phyloP scores from a whole-genome alignment of 192 early-diverging fungal species.

The Mortierella antarctica region DNA sequence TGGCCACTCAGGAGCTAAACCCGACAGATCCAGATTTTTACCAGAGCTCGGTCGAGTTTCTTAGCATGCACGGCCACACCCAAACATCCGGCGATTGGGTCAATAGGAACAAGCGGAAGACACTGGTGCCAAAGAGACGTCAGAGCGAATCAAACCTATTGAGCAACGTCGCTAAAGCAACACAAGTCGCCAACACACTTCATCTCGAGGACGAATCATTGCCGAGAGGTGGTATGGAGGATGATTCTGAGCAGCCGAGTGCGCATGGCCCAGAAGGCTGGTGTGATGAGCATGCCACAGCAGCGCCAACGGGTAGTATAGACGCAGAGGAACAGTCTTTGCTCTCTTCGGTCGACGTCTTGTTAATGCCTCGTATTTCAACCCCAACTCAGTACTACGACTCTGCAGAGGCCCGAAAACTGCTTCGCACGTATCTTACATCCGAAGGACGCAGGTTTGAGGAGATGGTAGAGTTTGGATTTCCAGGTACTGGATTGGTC shows the following conservation, averaged over 20 bases:
- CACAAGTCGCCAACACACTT: neutral
- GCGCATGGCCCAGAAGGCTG: conserved; percentile 20
- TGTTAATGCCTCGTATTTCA: conserved; percentile 27
- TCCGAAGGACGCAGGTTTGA: conserved; percentile 34
- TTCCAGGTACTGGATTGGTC: conserved; percentile 15
- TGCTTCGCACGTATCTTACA: conserved; percentile 17
- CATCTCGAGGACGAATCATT: neutral
- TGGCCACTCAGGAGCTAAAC: neutral
- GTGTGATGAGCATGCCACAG: conserved; percentile 16
- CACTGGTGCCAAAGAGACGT: conserved; percentile 1
- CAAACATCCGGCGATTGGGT: conserved; percentile 23
- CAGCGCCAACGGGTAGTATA: neutral
- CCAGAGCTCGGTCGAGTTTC: conserved; percentile 31
- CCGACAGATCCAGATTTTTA: conserved; percentile 25
- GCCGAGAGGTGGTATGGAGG: neutral
- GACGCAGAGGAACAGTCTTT: conserved; percentile 20
- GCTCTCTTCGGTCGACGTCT: conserved; percentile 26
- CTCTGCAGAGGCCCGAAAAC: conserved; percentile 15
- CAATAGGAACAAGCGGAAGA: conserved; percentile 33
- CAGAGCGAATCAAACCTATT: conserved; percentile 34
- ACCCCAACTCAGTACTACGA: conserved; percentile 32
- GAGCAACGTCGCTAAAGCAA: neutral
- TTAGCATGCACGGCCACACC: conserved; percentile 22
- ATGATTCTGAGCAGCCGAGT: neutral
- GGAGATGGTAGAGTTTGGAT: conserved; percentile 53